Conservation (phyloP, 495 filamentous ascomycete genomes). For the Penicillium herquei region DNA sequence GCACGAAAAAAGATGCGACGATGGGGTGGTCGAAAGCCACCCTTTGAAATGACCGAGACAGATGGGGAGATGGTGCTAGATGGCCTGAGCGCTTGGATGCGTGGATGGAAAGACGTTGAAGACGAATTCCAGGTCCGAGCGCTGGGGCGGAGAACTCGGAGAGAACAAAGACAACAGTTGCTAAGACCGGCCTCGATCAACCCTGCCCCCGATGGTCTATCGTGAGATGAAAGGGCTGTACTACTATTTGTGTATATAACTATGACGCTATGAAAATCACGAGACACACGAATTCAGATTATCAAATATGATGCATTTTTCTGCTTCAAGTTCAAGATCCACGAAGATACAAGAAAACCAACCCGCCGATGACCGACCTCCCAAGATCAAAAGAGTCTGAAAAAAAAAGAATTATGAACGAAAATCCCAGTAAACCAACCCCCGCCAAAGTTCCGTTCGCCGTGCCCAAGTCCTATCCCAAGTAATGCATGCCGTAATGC, state of each 20-base stretch:
- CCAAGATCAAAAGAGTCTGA: slow-evolving; percentile 5
- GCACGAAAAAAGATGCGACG: slow-evolving; percentile 12
- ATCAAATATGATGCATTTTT: neutral
- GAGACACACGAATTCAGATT: neutral
- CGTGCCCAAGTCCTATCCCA: slow-evolving; percentile 25
- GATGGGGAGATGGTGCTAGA: slow-evolving; percentile 33
- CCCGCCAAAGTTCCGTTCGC: slow-evolving; percentile 28
- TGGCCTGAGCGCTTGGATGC: slow-evolving; percentile 41
- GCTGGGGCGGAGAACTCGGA: slow-evolving; percentile 20
- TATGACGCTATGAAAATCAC: slow-evolving; percentile 2
- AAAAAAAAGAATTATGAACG: slow-evolving; percentile 6
- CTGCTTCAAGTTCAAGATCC: slow-evolving; percentile 9
- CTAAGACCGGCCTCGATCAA: neutral
- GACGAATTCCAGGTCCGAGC: slow-evolving; percentile 33
- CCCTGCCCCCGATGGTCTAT: neutral
- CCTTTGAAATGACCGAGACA: slow-evolving; percentile 10
- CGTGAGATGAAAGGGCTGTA: neutral
- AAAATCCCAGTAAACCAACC: slow-evolving; percentile 25
- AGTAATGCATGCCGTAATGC: slow-evolving; percentile 37
- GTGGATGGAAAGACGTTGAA: slow-evolving; percentile 41
- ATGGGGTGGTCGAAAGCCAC: slow-evolving; percentile 17
- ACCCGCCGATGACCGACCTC: neutral
- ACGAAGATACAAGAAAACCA: slow-evolving; percentile 2
- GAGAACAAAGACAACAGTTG: slow-evolving; percentile 22
- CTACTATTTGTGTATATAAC: neutral